Evolutionary conservation across 805 yeast genomes (phyloP), one percentile per base, ranked within the genome.

Genomic region (Kodamaea lidongshanica): DNA sequence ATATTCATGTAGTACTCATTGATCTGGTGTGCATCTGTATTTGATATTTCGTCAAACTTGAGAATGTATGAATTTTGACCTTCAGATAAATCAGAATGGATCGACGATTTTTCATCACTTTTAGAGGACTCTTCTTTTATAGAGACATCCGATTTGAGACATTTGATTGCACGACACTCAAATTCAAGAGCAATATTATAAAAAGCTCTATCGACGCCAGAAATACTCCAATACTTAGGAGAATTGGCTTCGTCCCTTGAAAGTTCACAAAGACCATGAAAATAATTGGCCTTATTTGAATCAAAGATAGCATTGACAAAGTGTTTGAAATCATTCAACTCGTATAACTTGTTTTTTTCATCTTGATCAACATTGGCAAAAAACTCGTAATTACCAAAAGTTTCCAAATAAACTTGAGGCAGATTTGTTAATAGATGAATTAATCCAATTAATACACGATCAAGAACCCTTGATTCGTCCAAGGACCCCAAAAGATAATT

Each of bases 391-490:
- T 48, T 41, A 17, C 41, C 33, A 29, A 57, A 58, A 4, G 42
- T 41, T 1, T 41, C 36, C 23, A 40, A 45, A 26, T 51, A 56
- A 20, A 42, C 40, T 2, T 33, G 34, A 5, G 54, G 44, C 12
- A 53, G 52, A 27, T 48, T 39, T 28, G 55, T 58, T 19, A 57
- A 48, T 28, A 60, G 46, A 32, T 50, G 42, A 1, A 60, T 48
- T 18, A 64, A 38, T 3, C 67, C 70, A 16, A 50, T 47, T 25
- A 64, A 50, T 23, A 58, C 54, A 16, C 44, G 35, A 30, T 54
- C 55, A 23, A 54, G 34, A 5, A 45, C 41, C 10, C 37, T 44
- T 38, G 27, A 27, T 6, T 11, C 12, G 23, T 36, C 25, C 19
- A 39, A 29, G 3, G 35, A 32, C 4, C 19, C 23, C 24, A 67